Percentiles rank a stretch among this genome's conserved stretches.
Conservation (phyloP, 192 early-diverging fungal species). For the Backusella tuberculispora region DNA sequence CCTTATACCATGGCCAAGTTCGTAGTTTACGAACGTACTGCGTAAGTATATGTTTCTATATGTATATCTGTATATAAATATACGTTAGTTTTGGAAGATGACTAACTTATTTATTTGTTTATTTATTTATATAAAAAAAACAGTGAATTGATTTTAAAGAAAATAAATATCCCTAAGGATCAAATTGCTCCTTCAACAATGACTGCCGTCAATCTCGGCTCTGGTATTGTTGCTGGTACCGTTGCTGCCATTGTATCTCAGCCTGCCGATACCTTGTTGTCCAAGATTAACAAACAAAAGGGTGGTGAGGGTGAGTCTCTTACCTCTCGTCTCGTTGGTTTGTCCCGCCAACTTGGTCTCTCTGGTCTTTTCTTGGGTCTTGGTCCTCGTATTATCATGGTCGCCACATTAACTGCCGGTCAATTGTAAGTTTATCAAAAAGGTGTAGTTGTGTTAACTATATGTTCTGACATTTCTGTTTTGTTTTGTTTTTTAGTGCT, state of each 20-base stretch:
- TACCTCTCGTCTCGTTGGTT: conserved; percentile 56
- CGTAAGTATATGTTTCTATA: conserved; percentile 39
- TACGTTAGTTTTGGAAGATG: not conserved
- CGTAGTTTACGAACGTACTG: conserved; percentile 61
- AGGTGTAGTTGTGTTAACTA: not conserved
- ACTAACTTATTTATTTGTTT: conserved; percentile 28
- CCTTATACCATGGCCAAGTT: conserved; percentile 87
- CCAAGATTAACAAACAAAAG: conserved; percentile 75
- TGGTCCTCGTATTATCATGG: conserved; percentile 71
- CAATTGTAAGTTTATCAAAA: conserved; percentile 48
- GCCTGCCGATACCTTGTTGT: conserved; percentile 71
- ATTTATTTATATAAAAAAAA: not conserved
- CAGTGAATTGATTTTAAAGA: conserved; percentile 55
- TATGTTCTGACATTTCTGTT: not conserved
- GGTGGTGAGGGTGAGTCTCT: conserved; percentile 61
- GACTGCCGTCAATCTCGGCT: conserved; percentile 52
- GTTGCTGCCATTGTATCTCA: conserved; percentile 70
- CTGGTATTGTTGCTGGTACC: conserved; percentile 70
- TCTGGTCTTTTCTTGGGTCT: conserved; percentile 63
- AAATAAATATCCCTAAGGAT: conserved; percentile 47
- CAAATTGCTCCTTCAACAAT: conserved; percentile 44
- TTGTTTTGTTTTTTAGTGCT: conserved; percentile 37
- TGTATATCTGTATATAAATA: not conserved
- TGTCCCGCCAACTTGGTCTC: conserved; percentile 50
- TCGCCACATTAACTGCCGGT: conserved; percentile 66